These are phyloP conservation scores for Chlamydomonas schloesseri DNA, from an alignment of 139 green algal species.

Conservation along the genomic window DNA sequence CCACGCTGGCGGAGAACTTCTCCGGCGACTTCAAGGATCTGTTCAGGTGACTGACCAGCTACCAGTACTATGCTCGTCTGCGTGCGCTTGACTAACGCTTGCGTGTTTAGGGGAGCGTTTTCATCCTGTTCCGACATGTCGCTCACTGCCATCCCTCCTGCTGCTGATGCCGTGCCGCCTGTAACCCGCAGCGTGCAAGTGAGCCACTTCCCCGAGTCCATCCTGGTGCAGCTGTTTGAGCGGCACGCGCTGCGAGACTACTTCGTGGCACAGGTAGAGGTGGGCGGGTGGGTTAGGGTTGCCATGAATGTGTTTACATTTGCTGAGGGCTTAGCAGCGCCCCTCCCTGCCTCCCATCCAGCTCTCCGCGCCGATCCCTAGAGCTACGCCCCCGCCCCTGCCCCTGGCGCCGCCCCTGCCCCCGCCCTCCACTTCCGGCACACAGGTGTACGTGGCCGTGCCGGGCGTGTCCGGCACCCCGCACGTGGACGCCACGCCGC, in stretches of 20 bases:
- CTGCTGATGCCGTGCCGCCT: too few relatives aligned
- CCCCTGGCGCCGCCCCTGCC: too few relatives aligned
- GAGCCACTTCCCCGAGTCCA: conserved; percentile 62
- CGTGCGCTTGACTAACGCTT: too few relatives aligned
- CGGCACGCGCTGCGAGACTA: conserved; percentile 56
- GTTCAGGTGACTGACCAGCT: conserved; percentile 64
- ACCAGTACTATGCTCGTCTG: too few relatives aligned
- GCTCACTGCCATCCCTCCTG: not conserved
- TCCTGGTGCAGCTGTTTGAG: conserved; percentile 63
- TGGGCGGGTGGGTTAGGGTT: not conserved
- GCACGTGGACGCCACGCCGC: conserved; percentile 58
- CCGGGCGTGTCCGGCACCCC: conserved; percentile 59
- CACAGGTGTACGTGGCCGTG: conserved; percentile 54
- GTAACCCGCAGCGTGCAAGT: conserved; percentile 55
- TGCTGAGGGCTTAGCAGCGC: not conserved
- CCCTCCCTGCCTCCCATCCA: too few relatives aligned
- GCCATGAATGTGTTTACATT: too few relatives aligned
- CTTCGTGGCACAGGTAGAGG: conserved; percentile 23
- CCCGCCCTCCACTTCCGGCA: too few relatives aligned
- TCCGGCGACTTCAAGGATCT: conserved; percentile 63
- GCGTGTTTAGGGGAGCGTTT: conserved; percentile 59
- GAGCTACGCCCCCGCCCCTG: too few relatives aligned
- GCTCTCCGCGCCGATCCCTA: too few relatives aligned
- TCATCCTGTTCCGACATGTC: not conserved
- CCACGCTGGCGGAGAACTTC: conserved; percentile 58